Evolutionary conservation across 495 filamentous ascomycete species (phyloP).

Genomic region (Penicillium psychrofluorescens): DNA sequence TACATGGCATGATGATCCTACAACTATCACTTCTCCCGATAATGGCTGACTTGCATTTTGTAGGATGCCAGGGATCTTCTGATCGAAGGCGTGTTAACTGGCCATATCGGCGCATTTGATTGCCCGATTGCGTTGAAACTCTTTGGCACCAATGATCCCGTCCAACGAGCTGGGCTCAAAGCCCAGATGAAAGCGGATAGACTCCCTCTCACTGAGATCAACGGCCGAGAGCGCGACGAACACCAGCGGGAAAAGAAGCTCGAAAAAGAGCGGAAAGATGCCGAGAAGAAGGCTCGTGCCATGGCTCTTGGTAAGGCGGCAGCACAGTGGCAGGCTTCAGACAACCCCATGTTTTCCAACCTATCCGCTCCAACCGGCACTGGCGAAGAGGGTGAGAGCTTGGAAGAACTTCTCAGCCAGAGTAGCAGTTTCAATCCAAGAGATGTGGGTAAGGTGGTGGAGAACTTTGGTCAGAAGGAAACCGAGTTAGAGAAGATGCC

Average conservation of each 20-base stretch:
- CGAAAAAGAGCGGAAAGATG: slow-evolving; percentile 42
- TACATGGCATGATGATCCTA: slow-evolving; percentile 49
- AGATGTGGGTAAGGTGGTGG: slow-evolving; percentile 58
- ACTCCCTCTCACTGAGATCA: slow-evolving; percentile 42
- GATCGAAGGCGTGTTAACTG: slow-evolving; percentile 61
- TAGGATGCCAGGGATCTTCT: slow-evolving; percentile 45
- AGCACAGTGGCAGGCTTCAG: slow-evolving; percentile 21
- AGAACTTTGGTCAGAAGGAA: slow-evolving; percentile 63
- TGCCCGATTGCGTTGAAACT: slow-evolving; percentile 63
- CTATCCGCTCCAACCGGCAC: slow-evolving; percentile 18
- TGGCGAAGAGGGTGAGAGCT: slow-evolving; percentile 22
- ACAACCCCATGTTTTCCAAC: slow-evolving; percentile 23
- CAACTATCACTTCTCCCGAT: background rate
- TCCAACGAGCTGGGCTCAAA: slow-evolving; percentile 44
- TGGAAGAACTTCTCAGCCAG: slow-evolving; percentile 58
- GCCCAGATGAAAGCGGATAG: slow-evolving; percentile 55
- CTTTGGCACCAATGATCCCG: slow-evolving; percentile 55
- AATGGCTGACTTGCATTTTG: slow-evolving; percentile 13
- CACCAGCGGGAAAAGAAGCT: slow-evolving; percentile 18
- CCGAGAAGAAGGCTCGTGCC: slow-evolving; percentile 37
- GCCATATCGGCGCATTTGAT: slow-evolving; percentile 54
- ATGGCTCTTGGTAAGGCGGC: slow-evolving; percentile 31
- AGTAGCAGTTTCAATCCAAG: slow-evolving; percentile 67
- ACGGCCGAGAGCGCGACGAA: slow-evolving; percentile 25
- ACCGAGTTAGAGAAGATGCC: slow-evolving; percentile 66